Conservation (phyloP, 192 early-diverging fungal genomes). For the Spinellus fusiger region DNA sequence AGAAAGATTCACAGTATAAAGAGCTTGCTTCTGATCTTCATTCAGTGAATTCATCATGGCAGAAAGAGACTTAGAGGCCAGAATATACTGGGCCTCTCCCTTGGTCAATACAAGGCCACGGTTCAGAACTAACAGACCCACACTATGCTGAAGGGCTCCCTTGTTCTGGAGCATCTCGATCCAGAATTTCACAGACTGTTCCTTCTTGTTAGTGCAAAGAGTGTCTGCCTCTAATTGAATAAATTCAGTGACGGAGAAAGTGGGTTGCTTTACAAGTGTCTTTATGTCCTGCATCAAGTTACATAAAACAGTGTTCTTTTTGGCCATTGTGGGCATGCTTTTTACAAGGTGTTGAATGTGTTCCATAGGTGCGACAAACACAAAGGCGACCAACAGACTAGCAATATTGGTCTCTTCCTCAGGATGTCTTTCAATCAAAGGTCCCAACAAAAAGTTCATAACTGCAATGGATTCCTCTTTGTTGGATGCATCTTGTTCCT, state of each 20-base stretch:
- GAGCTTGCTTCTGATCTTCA: background rate
- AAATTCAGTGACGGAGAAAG: conserved; percentile 20
- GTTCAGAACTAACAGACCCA: conserved; percentile 40
- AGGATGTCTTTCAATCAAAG: conserved; percentile 5
- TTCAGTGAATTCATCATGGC: background rate
- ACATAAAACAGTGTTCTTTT: background rate
- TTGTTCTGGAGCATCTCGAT: conserved; percentile 28
- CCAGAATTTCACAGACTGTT: conserved; percentile 27
- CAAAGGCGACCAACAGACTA: conserved; percentile 12
- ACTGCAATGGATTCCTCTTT: background rate
- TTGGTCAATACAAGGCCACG: background rate
- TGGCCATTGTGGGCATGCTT: background rate
- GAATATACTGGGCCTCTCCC: background rate
- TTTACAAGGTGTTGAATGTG: conserved; percentile 20
- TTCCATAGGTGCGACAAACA: conserved; percentile 2
- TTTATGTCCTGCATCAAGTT: conserved; percentile 2
- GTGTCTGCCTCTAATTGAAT: conserved; percentile 36
- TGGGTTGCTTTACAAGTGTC: conserved; percentile 5
- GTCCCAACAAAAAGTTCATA: conserved; percentile 11
- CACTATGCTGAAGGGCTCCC: conserved; percentile 8
- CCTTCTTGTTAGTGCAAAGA: conserved; percentile 12
- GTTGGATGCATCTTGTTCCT: conserved; percentile 4
- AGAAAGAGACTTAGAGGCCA: background rate
- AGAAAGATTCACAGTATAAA: background rate
- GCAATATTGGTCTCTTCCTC: background rate